Conservation (phyloP, 2,329 filamentous ascomycete genomes). For the Cladosporium colombiae region DNA sequence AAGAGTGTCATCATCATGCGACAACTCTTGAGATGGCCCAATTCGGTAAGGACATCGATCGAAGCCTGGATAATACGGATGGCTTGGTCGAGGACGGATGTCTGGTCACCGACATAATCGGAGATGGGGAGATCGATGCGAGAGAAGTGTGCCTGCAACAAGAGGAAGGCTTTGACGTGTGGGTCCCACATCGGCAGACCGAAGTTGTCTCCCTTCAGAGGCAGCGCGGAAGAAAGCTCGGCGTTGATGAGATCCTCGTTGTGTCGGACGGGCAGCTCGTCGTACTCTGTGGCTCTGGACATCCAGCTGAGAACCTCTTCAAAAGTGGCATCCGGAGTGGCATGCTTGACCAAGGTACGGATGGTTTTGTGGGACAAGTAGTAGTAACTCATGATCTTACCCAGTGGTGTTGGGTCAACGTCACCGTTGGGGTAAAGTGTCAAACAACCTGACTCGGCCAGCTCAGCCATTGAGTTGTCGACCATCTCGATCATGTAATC, state of each 20-base stretch:
- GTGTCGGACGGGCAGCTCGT: conserved; percentile 94
- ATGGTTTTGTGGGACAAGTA: conserved; percentile 94
- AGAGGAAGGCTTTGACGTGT: conserved; percentile 91
- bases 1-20: conserved; percentile 80
- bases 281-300: conserved; percentile 90
- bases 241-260: conserved; percentile 98
- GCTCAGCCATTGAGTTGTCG: conserved; percentile 77
- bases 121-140: conserved; percentile 89
- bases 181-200: conserved; percentile 96
- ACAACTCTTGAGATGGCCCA: conserved; percentile 78
- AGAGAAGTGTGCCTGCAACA: conserved; percentile 93
- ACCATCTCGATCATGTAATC: conserved; percentile 95
- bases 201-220: conserved; percentile 63
- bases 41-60: conserved; percentile 88
- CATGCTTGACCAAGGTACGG: conserved; percentile 75
- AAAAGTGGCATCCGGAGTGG: conserved; percentile 74
- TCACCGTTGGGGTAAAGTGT: conserved; percentile 82
- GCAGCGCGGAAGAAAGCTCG: conserved; percentile 80
- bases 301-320: conserved; percentile 88
- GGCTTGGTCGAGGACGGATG: conserved; percentile 84
- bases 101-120: conserved; percentile 95
- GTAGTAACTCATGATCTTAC: conserved; percentile 99
- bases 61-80: conserved; percentile 96
- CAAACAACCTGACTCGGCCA: conserved; percentile 82
- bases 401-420: conserved; percentile 84